Percentiles rank a stretch among this genome's conserved stretches.
Conservation (phyloP, 768 basidiomycete species). For the Mycena rosella region DNA sequence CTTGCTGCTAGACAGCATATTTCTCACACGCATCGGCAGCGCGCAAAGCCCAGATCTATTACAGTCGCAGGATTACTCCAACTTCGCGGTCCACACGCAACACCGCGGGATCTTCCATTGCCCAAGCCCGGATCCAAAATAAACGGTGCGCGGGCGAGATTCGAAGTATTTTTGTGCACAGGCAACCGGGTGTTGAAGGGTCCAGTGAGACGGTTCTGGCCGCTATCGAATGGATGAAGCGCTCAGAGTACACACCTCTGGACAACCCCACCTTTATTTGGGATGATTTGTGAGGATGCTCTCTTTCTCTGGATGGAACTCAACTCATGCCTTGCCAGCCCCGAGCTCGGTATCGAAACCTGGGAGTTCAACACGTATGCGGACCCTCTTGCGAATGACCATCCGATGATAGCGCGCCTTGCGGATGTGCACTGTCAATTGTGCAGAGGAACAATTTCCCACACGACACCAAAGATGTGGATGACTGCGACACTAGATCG, state of each 20-base stretch:
- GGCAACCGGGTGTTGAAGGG: conserved; percentile 23
- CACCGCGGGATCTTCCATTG: conserved; percentile 30
- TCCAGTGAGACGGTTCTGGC: conserved; percentile 15
- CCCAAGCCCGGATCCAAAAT: conserved; percentile 21
- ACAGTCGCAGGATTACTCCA: conserved; percentile 36
- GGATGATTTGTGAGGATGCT: conserved; percentile 34
- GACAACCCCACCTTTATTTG: conserved; percentile 26
- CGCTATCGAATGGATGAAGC: conserved; percentile 13
- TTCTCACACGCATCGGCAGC: too few species aligned
- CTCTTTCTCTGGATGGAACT: not conserved
- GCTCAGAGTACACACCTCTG: conserved; percentile 4
- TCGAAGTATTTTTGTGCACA: conserved; percentile 30
- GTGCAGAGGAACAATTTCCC: not conserved
- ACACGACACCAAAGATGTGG: not conserved
- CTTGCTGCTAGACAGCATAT: too few species aligned
- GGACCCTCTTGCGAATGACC: too few species aligned
- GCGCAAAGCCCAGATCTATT: too few species aligned
- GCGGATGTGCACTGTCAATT: not conserved
- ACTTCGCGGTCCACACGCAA: conserved; percentile 14
- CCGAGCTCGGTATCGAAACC: conserved; percentile 39
- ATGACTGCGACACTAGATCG: not conserved
- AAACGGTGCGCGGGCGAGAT: conserved; percentile 36
- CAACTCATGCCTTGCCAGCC: conserved; percentile 23
- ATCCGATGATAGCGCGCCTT: too few species aligned
- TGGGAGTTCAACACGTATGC: conserved; percentile 31